Base-by-base conservation (phyloP, 345 rosid species). In the Jatropha curcas region DNA sequence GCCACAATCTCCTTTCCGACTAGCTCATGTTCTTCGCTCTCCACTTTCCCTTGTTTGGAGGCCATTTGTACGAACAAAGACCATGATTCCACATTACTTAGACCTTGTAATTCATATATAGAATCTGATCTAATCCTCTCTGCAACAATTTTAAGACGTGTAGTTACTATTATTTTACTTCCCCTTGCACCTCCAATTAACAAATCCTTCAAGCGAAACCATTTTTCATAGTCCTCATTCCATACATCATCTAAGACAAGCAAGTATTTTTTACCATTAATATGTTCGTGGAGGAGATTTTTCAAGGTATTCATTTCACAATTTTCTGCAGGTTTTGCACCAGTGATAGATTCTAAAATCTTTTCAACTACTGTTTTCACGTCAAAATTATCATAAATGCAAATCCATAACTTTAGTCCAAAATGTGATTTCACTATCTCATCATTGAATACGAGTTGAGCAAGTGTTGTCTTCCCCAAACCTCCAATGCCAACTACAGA, bases 191-290 rank as follows among this genome's bases (percentile, higher is more conserved):
- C 73, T 41, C 39, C 7, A 34, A 25, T 33, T 27, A 51, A 71
- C 2, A 17, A 22, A 5, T 34, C 13, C 56, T 48, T 17, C 22
- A 71, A 71, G 2, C 19, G 2, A 24, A 14, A 19, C 68, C 67
- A 71, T 61, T 28, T 34, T 7, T 16, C 5, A 13, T 17, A 16
- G 24, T 24, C 41, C 1, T 22, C 80, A 25, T 65, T 58, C 80
- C 83, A 80, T 5, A 76, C 66, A 19, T 80, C 67, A 30, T 80
- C 80, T 5, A 76, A 72, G 13, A 80, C 61, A 2, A 80, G 79
- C 28, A 80, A 58, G n/a, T 67, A 80, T 48, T 33, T 72, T 5
- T 61, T 64, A 28, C 73, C 65, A 51, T 79, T 62, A 13, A 71
- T n/a, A n/a, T n/a, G n/a, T n/a, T n/a, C n/a, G n/a, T n/a, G n/a